Base-by-base conservation (phyloP, 768 basidiomycete species). In the Podaxis sp. region DNA sequence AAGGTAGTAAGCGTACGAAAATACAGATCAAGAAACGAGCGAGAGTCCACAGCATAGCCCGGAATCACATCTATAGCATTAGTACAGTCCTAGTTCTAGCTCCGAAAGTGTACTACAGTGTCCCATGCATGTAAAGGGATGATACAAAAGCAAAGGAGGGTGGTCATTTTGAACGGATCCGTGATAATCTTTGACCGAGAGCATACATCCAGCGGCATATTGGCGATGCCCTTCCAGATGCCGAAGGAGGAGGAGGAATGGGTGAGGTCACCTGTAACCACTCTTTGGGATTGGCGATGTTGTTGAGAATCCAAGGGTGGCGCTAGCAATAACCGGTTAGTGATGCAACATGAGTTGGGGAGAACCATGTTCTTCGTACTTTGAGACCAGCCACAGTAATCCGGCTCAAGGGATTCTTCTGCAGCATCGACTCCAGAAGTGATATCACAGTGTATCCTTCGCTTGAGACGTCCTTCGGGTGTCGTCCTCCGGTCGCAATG, bases 391-490 rank as follows among this genome's bases (percentile, higher is more conserved):
- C 46, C 7, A 80, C 64, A 12, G 71, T 71, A 13, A 75, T 70
- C 30, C 79, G 67, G 40, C 71, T 57, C 30, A 60, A 65, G 5
- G 79, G 78, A 61, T 79, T 68, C 66, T 82, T 82, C 65, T 78
- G 74, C 15, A 80, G 65, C 75, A 82, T 77, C 24, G 66, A 72
- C 36, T 78, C 76, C 52, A 80, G 67, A 12, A 80, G 67, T 4
- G 70, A 68, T n/a, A 80, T 68, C 11, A 77, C 69, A 19, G 57
- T 55, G 42, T 67, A 70, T 13, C 76, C 74, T 52, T 79, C 76
- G 13, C 66, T 71, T 22, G 67, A 61, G 6, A 56, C 46, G 53
- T 75, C 71, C 58, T 64, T 64, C 8, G 75, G 75, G 66, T 71
- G 72, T 61, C 75, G 68, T 54, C 77, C 79, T 2, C 74, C 77